These are phyloP conservation scores for Didymella pinodella DNA, from an alignment of 2,329 filamentous ascomycete species.

Conservation along the genomic window DNA sequence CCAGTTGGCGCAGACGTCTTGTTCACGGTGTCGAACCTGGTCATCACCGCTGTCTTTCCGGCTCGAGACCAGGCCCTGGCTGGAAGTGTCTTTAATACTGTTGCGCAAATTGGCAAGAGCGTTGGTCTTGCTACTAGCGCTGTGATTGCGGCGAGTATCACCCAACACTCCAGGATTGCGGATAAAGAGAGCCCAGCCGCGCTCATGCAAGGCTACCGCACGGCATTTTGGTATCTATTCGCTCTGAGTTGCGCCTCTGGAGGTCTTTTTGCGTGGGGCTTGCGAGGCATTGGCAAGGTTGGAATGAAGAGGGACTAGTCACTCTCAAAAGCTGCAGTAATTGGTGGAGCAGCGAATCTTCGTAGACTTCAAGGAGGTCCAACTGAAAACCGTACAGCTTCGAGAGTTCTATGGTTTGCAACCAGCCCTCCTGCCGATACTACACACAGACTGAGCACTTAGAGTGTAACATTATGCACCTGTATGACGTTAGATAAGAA, in stretches of 20 bases:
- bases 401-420: too few relatives aligned
- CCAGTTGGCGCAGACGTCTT: constrained; percentile 56
- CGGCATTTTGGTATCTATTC: constrained; percentile 56
- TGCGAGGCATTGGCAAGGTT: constrained; percentile 56
- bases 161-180: constrained; percentile 27
- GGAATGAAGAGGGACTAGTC: constrained; percentile 52
- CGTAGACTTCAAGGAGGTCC: background rate
- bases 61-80: constrained; percentile 54
- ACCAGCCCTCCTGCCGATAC: too few relatives aligned
- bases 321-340: too few relatives aligned
- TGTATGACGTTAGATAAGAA: too few relatives aligned
- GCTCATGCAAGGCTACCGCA: constrained; percentile 53
- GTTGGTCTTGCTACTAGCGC: constrained; percentile 52
- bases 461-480: too few relatives aligned
- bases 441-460: too few relatives aligned
- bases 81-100: constrained; percentile 57
- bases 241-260: constrained; percentile 43
- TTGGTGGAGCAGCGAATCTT: too few relatives aligned
- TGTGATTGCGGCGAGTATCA: constrained; percentile 49
- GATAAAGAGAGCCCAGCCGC: constrained; percentile 47
- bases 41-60: constrained; percentile 55
- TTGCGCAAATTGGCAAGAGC: constrained; percentile 54
- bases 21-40: constrained; percentile 55
- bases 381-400: too few relatives aligned
- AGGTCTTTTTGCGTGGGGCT: constrained; percentile 49